Conservation (phyloP, 176 grass and related monocot genomes). For the Avena sativa region DNA sequence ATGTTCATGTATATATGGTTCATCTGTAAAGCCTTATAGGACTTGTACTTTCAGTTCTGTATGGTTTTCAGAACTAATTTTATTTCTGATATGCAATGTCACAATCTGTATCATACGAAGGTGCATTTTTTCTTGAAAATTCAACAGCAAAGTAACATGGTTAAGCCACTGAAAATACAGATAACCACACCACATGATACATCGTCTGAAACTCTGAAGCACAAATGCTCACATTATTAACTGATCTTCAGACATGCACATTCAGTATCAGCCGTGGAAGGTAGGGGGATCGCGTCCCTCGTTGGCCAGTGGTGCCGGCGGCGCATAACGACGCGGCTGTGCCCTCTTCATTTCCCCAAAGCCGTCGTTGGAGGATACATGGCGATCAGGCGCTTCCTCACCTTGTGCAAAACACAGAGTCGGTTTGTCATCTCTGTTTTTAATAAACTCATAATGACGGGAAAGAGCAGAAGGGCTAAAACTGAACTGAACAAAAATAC, state of each 20-base stretch:
- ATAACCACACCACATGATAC: background rate
- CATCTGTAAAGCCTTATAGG: background rate
- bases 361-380: background rate
- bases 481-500: background rate
- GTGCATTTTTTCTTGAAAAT: background rate
- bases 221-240: background rate
- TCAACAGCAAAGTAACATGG: background rate
- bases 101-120: background rate
- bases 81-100: background rate
- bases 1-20: slow-evolving; percentile 20
- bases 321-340: background rate
- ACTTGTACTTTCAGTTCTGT: background rate
- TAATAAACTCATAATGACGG: background rate
- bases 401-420: background rate
- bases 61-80: background rate
- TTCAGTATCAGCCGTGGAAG: background rate
- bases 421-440: background rate
- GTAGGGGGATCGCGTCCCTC: background rate
- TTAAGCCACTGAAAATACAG: background rate
- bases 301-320: background rate
- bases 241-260: background rate
- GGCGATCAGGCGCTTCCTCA: background rate
- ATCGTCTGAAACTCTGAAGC: background rate
- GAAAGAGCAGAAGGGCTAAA: background rate
- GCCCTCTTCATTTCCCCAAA: background rate